Conservation (phyloP, 2,329 filamentous ascomycete species). For the Zymoseptoria pseudotritici region DNA sequence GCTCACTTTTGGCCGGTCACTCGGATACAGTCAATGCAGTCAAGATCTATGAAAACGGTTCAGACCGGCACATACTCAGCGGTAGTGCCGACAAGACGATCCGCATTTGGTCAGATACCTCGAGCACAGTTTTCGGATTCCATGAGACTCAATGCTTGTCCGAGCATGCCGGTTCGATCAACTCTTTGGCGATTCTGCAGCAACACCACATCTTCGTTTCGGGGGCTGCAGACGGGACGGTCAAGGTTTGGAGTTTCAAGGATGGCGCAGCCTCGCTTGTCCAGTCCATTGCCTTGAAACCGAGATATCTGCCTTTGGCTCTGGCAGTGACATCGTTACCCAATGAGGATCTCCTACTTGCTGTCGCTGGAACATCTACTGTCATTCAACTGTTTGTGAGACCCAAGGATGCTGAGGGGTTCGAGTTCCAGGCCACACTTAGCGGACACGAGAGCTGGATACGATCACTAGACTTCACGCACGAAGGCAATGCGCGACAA, state of each 20-base stretch:
- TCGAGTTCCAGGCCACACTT: conserved; percentile 67
- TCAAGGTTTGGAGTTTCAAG: conserved; percentile 60
- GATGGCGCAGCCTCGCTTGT: conserved; percentile 42
- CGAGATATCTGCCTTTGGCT: conserved; percentile 74
- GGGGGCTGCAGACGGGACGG: conserved; percentile 55
- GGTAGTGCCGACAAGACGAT: conserved; percentile 76
- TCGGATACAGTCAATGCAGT: conserved; percentile 74
- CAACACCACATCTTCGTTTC: conserved; percentile 46
- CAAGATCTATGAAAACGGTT: conserved; percentile 58
- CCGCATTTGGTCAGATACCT: conserved; percentile 49
- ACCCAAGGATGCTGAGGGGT: conserved; percentile 43
- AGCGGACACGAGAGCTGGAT: conserved; percentile 94
- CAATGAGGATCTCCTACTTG: conserved; percentile 50
- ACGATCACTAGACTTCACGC: conserved; percentile 70
- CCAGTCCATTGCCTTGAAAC: conserved; percentile 65
- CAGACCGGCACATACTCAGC: conserved; percentile 58
- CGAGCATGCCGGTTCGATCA: conserved; percentile 68
- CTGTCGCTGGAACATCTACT: conserved; percentile 76
- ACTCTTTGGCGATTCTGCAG: conserved; percentile 48
- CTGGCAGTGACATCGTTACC: conserved; percentile 58
- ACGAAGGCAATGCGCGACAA: conserved; percentile 47
- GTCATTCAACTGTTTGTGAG: conserved; percentile 73
- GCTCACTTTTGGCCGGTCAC: conserved; percentile 65
- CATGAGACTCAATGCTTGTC: conserved; percentile 44
- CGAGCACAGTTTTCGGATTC: conserved; percentile 29